phyloP scores from a whole-genome alignment of 2,329 filamentous ascomycete species.

The Diaporthe sp. region DNA sequence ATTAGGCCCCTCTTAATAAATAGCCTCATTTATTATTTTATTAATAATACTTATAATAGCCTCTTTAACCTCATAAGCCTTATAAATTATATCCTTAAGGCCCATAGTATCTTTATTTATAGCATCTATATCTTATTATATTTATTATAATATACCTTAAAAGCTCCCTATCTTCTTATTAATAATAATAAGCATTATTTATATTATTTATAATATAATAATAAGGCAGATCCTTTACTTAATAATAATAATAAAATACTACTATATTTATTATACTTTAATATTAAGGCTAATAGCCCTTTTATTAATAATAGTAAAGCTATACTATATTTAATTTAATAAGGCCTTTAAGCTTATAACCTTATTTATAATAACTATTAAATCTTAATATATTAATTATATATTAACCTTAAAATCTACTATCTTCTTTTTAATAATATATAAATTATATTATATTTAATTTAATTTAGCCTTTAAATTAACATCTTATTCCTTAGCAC shows the following conservation, averaged over 20 bases:
- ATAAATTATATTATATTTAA: not conserved
- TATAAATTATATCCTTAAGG: not conserved
- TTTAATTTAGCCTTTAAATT: not conserved
- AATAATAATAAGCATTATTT: not conserved
- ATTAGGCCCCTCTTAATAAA: accelerated
- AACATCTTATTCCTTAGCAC: not conserved
- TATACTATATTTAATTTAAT: not conserved
- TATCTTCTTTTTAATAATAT: not conserved
- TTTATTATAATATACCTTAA: not conserved
- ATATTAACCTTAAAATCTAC: not conserved
- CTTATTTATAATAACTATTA: not conserved
- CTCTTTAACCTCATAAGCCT: not conserved
- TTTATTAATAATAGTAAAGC: not conserved
- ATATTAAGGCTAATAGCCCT: not conserved
- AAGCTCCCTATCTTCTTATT: not conserved
- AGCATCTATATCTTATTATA: not conserved
- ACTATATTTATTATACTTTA: not conserved
- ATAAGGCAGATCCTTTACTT: not conserved
- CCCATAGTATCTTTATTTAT: not conserved
- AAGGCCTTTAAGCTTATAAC: not conserved
- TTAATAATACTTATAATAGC: no score
- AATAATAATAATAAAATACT: not conserved
- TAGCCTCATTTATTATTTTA: no score
- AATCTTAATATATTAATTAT: not conserved
- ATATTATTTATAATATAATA: not conserved